phyloP scores from a whole-genome alignment of 768 basidiomycete genomes.

The Agaricus sinodeliciosus region DNA sequence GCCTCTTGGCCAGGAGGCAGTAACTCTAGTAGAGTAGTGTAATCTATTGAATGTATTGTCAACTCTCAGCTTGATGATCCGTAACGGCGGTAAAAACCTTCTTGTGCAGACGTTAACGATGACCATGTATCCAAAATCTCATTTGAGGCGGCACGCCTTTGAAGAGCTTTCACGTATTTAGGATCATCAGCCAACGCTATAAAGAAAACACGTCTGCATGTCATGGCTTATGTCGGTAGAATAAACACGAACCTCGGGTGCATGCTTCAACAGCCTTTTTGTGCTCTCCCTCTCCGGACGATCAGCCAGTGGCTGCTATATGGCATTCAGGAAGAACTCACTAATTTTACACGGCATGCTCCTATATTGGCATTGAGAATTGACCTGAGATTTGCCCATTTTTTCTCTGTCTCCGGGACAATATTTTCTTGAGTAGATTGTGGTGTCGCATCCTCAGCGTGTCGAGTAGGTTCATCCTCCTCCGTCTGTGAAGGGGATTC shows the following conservation, averaged over 20 bases:
- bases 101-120: slow-evolving; percentile 72
- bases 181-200: slow-evolving; percentile 85
- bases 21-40: slow-evolving; percentile 60
- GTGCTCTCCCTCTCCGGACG: slow-evolving; percentile 54
- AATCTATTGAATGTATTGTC: slow-evolving; percentile 46
- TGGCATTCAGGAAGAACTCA: slow-evolving; percentile 26
- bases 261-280: slow-evolving; percentile 78
- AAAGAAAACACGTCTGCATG: not conserved
- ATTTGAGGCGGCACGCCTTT: slow-evolving; percentile 83
- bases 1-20: slow-evolving; percentile 46
- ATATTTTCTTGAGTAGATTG: not conserved
- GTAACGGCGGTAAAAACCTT: slow-evolving; percentile 46
- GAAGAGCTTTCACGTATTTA: slow-evolving; percentile 78
- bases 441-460: slow-evolving; percentile 4
- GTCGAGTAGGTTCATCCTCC: slow-evolving; percentile 15
- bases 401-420: slow-evolving; percentile 21
- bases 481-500: slow-evolving; percentile 8
- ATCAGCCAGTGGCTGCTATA: slow-evolving; percentile 5
- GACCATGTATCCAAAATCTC: slow-evolving; percentile 80
- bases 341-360: slow-evolving; percentile 78
- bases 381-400: slow-evolving; percentile 33
- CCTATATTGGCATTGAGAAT: slow-evolving; percentile 83
- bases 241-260: slow-evolving; percentile 49
- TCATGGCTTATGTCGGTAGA: not conserved
- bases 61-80: not conserved